phyloP scores from a whole-genome alignment of 2,329 filamentous ascomycete species.

The Coniosporium tulheliwenetii region DNA sequence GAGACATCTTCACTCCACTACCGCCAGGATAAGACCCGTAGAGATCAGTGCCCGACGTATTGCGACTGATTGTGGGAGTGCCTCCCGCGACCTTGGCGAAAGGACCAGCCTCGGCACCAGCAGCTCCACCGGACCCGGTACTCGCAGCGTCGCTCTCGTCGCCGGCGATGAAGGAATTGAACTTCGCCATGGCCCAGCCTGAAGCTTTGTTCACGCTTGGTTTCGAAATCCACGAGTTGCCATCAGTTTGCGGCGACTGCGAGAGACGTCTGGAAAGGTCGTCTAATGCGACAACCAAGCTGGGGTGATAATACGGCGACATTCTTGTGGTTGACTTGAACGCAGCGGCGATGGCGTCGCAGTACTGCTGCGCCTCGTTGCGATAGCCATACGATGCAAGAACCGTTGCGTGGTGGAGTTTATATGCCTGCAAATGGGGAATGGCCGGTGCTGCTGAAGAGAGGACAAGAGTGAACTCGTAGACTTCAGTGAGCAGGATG shows the following conservation, averaged over 20 bases:
- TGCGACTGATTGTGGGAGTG: constrained; percentile 33
- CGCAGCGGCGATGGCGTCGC: constrained; percentile 62
- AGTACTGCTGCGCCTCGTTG: constrained; percentile 79
- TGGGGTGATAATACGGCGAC: constrained; percentile 71
- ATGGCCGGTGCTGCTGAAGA: constrained; percentile 44
- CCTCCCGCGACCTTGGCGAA: constrained; percentile 71
- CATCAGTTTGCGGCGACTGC: constrained; percentile 68
- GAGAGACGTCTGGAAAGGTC: constrained; percentile 72
- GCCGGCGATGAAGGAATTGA: constrained; percentile 92
- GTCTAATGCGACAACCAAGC: constrained; percentile 61
- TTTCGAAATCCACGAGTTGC: constrained; percentile 81
- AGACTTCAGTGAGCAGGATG: constrained; percentile 88
- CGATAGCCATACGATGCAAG: constrained; percentile 73
- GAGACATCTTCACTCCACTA: background rate
- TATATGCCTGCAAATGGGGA: constrained; percentile 81
- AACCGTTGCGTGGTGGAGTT: constrained; percentile 71
- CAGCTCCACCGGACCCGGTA: constrained; percentile 39
- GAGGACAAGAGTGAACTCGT: constrained; percentile 76
- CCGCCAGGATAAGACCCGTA: constrained; percentile 42
- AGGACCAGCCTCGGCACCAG: constrained; percentile 50
- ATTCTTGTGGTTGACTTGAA: constrained; percentile 69
- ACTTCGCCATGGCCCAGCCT: constrained; percentile 75
- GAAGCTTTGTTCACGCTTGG: constrained; percentile 94
- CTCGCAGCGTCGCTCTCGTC: constrained; percentile 60
- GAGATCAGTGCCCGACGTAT: constrained; percentile 54